Evolutionary conservation across 2,329 filamentous ascomycete genomes (phyloP), one percentile per base, ranked within the genome.

Genomic region (Clarireedia homoeocarpa): DNA sequence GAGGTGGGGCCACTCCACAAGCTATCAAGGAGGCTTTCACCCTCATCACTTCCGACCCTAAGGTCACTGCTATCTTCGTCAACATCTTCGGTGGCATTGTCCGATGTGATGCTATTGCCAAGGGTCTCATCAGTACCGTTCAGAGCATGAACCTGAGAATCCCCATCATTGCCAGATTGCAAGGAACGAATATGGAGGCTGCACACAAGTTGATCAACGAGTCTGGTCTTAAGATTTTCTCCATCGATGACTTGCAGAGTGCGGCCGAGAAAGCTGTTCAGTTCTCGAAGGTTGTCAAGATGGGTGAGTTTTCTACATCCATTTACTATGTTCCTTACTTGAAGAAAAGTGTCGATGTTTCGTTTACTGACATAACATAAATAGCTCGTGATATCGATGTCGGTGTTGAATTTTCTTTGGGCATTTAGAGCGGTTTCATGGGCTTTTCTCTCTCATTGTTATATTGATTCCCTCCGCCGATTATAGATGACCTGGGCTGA

Each of bases 31-130:
- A 94, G 76, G 94, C 94, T 65, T 99, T 99, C 71, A 91, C 96
- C 74, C 88, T 99, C 69, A 99, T 99, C 79, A 99, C 94, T 67
- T 94, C 87, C 75, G 94, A 99, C 75, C 85, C 91, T 71, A 97
- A 97, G 82, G 94, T 99, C 64, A 92, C 91, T 51, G 94, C 94
- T 69, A 94, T 99, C 78, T 99, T 99, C 68, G 94, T 99, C 79
- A 99, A 99, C 84, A 99, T 99, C 75, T 99, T 99, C 72, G 94
- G 94, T 72, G 94, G 94, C 77, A 99, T 99, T 67, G 94, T 99
- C 66, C 85, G 94, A 69, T 99, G 94, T 73, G 94, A 99, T 73
- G 91, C 89, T 70, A 99, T 99, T 72, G 94, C 94, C 65, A 88
- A 91, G 75, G 94, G 94, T 70, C 81, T 99, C 67, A 95, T 99